Conservation (phyloP, 257 asterid species). For the Gentiana macrophylla region DNA sequence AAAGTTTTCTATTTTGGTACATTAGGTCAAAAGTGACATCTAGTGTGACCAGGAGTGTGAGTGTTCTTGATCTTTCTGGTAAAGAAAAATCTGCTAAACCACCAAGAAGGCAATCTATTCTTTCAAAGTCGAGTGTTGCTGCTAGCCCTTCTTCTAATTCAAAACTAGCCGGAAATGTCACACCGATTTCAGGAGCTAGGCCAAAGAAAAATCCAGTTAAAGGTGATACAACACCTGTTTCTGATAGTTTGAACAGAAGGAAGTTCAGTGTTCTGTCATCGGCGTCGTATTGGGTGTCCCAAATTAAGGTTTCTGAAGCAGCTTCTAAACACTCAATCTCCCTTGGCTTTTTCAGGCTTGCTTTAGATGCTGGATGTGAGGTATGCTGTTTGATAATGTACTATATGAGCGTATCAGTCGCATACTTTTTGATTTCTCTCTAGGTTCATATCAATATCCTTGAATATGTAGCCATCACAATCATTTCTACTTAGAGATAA, state of each 20-base stretch:
- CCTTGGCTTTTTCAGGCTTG: constrained; percentile 85
- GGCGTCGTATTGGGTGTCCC: constrained; percentile 78
- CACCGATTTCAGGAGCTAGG: constrained; percentile 78
- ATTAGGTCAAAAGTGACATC: constrained; percentile 45
- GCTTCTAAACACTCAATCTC: constrained; percentile 76
- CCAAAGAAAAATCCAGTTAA: constrained; percentile 42
- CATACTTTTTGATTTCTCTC: no score
- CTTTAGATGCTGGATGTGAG: constrained; percentile 83
- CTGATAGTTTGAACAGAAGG: constrained; percentile 47
- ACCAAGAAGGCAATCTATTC: constrained; percentile 79
- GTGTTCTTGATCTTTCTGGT: constrained; percentile 63
- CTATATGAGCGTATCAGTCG: no score
- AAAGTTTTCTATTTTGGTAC: no score
- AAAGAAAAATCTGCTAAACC: constrained; percentile 81
- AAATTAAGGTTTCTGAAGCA: constrained; percentile 73
- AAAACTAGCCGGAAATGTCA: constrained; percentile 43
- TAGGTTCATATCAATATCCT: neutral
- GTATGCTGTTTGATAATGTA: constrained; percentile 17
- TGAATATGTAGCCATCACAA: neutral
- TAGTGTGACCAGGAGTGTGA: constrained; percentile 63
- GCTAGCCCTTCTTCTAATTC: constrained; percentile 26
- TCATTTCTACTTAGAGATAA: no score
- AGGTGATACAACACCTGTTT: constrained; percentile 52
- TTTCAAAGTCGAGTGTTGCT: constrained; percentile 48
- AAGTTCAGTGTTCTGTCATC: constrained; percentile 53